Evolutionary conservation across 1,284 basidiomycete species (phyloP), one percentile per base, ranked within the genome.

Genomic region (Naganishia sp.): DNA sequence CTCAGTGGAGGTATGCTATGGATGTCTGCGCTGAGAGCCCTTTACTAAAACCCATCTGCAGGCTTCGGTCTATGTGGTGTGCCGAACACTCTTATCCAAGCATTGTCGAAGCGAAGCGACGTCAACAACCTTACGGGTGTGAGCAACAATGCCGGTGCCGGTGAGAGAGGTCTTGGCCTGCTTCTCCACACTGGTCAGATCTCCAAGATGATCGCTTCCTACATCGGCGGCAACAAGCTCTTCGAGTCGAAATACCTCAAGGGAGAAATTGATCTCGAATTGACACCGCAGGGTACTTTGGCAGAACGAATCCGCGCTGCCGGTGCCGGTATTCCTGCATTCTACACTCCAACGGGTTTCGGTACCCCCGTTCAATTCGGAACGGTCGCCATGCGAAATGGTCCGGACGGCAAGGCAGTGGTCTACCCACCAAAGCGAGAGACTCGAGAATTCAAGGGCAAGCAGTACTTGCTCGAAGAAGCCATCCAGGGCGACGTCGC

Each of bases 281-380:
- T 95, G 33, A 90, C 75, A 2, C 80, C 79, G 10, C 79, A 80
- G 67, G 77, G 87, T 7, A 94, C 91, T 11, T 85, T 97, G 31
- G 88, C 89, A 16, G 94, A 95, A 75, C 87, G 92, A 66, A 84
- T 94, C 68, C 87, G 94, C 33, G 90, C 94, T 5, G 91, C 92
- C 65, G 94, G 90, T 3, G 90, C 92, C 21, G 94, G 94, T 63
- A 93, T 95, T 69, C 94, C 94, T 4, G 94, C 90, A 7, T 95
- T 97, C 83, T 97, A 85, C 81, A 97, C 92, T 0, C 93, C 92
- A 0, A 95, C 94, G 1, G 94, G 93, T 31, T 88, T 87, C 21
- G 86, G 85, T 18, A 92, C 90, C 16, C 88, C 90, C 2, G 86
- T 91, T 1, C 88, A 92, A 60, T 64, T 69, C 16, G 78, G 81